Evolutionary conservation across 2,329 filamentous ascomycete genomes (phyloP), one percentile per base, ranked within the genome.

Genomic region (Diaporthe longicolla): DNA sequence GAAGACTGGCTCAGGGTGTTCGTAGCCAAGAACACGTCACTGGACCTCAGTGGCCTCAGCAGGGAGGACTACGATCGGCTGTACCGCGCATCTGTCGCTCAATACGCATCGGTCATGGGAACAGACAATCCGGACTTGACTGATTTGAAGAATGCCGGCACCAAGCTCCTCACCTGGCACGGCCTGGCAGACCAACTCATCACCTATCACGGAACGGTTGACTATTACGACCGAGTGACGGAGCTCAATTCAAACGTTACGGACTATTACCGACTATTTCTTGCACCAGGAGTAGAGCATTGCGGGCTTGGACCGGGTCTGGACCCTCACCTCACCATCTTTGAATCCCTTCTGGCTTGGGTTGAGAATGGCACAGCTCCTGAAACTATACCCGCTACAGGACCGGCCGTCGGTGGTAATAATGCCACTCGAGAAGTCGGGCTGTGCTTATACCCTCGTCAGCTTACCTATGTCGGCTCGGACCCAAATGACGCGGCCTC

Each of bases 231-330:
- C 37, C 78, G 77, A n/a, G 82, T 82, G 0, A 70, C 76, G 10
- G 74, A 79, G 4, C 83, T 82, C 0, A 85, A 88, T 82, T 78
- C 74, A 32, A 68, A 76, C 40, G 84, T 85, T 48, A 85, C 84
- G 1, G 85, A 87, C 15, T 88, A 88, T 77, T 90, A 88, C 80
- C 79, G 83, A 1, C 82, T 88, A 76, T 89, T 89, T 78, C 79
- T 82, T 5, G 83, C 89, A 4, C 87, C 87, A 0, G 88, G 87
- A 1, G 85, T 89, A 81, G 81, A 79, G 4, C 88, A 90, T 77
- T 90, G 89, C 73, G 80, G 74, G 81, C 81, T 9, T 80, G 82
- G n/a, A 80, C 79, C 50, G 75, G 79, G 70, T 13, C 61, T 66
- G 43, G 82, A 84, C 70, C 77, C 79, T 29, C 75, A 79, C 29